These are phyloP conservation scores for Zopfochytrium polystomum DNA, from an alignment of 371 early-diverging fungal genomes.

Conservation along the genomic window DNA sequence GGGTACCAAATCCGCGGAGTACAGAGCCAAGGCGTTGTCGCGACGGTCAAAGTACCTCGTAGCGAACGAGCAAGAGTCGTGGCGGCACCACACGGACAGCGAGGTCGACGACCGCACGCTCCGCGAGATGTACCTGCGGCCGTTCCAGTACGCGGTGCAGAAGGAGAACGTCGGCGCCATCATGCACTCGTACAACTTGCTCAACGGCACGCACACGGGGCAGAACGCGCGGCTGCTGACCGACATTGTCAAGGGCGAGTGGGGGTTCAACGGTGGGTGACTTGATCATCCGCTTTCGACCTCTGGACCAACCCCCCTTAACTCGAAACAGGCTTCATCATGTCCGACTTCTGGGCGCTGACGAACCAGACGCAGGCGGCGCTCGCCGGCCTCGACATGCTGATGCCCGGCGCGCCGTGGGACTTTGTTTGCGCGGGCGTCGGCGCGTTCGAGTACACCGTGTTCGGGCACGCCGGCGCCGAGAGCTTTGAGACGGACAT, in stretches of 20 bases:
- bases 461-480: too few species aligned
- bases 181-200: constrained; percentile 57
- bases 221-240: constrained; percentile 49
- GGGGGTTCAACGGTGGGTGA: neutral
- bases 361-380: constrained; percentile 32
- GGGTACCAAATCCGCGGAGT: too few species aligned
- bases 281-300: too few species aligned
- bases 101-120: constrained; percentile 49
- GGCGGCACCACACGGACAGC: neutral
- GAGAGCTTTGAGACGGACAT: constrained; percentile 18
- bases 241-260: constrained; percentile 43
- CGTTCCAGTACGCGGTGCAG: constrained; percentile 45
- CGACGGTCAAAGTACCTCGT: constrained; percentile 55
- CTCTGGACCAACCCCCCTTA: too few species aligned
- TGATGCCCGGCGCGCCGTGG: constrained; percentile 65
- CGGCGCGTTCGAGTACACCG: constrained; percentile 2
- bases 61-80: constrained; percentile 50
- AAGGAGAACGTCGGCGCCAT: constrained; percentile 55
- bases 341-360: constrained; percentile 39
- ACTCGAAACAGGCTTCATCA: constrained; percentile 48
- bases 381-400: constrained; percentile 56
- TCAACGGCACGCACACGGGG: constrained; percentile 52
- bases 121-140: constrained; percentile 56
- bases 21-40: constrained; percentile 43
- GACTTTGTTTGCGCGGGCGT: too few species aligned